Evolutionary conservation across 2,329 filamentous ascomycete species (phyloP).

Genomic region (Emmonsia crescens): DNA sequence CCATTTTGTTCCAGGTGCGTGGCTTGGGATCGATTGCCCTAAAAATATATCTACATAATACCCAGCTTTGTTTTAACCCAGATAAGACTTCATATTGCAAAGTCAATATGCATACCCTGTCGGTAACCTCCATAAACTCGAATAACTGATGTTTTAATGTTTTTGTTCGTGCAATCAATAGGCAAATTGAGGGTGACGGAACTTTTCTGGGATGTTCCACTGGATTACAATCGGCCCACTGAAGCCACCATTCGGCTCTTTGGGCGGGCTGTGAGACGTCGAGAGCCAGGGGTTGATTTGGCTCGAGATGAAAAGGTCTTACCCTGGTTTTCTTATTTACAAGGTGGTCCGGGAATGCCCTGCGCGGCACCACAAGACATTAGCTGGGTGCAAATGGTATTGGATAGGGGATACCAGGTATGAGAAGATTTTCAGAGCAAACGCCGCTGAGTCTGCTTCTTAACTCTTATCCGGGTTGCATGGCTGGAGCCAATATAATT

Average conservation of each 20-base stretch:
- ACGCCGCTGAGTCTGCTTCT: not conserved
- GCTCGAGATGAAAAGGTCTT: constrained; percentile 39
- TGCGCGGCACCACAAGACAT: constrained; percentile 65
- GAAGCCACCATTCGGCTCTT: constrained; percentile 61
- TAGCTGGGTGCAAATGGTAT: constrained; percentile 56
- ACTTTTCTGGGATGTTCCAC: constrained; percentile 75
- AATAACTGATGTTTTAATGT: not conserved
- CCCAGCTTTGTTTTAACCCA: not conserved
- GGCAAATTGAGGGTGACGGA: constrained; percentile 69
- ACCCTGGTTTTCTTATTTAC: constrained; percentile 60
- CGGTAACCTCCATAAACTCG: not conserved
- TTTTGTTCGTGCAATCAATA: constrained; percentile 23
- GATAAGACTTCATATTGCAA: not conserved
- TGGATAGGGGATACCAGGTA: constrained; percentile 74
- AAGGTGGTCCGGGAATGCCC: constrained; percentile 76
- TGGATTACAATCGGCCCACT: constrained; percentile 58
- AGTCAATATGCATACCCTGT: not conserved
- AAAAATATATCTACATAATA: too few species aligned
- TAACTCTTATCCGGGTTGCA: not conserved
- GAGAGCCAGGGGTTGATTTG: constrained; percentile 48
- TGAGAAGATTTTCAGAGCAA: constrained; percentile 1
- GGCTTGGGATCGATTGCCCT: not conserved
- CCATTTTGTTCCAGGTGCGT: constrained; percentile 8
- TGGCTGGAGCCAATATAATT: not conserved
- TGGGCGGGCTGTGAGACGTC: constrained; percentile 59